Conservation (phyloP, 306 rosid genomes). For the Cicer yamashitae region DNA sequence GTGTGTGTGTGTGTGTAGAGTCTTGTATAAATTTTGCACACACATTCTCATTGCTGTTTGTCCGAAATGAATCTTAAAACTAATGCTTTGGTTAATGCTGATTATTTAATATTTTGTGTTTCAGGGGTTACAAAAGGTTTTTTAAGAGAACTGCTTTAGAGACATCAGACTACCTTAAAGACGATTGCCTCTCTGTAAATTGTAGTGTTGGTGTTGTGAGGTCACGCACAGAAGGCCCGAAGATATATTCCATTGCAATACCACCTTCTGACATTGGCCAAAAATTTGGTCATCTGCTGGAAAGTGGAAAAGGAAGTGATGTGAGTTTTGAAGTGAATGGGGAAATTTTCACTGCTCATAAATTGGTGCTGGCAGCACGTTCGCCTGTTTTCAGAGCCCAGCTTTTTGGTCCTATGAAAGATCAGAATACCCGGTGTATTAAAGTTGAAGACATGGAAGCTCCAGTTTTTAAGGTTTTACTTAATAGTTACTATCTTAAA, state of each 20-base stretch:
- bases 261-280: constrained; percentile 72
- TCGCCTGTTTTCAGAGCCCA: constrained; percentile 93
- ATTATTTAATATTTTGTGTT: constrained; percentile 41
- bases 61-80: background rate
- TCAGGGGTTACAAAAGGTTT: constrained; percentile 92
- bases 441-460: constrained; percentile 85
- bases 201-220: constrained; percentile 90
- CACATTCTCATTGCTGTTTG: background rate
- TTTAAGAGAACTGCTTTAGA: constrained; percentile 74
- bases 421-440: constrained; percentile 66
- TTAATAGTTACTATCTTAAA: background rate
- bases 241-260: constrained; percentile 67
- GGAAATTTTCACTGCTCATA: constrained; percentile 73
- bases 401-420: constrained; percentile 91
- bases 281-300: constrained; percentile 71
- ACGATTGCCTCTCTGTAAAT: constrained; percentile 74
- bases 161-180: constrained; percentile 82
- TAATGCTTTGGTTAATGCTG: constrained; percentile 1
- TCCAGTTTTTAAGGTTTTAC: constrained; percentile 77
- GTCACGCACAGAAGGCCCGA: constrained; percentile 78
- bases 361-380: constrained; percentile 82
- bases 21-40: background rate
- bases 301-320: constrained; percentile 75
- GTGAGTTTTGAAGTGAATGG: constrained; percentile 76
- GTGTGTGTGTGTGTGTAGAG: background rate